Percentiles rank a stretch among this genome's conserved stretches.
Conservation (phyloP, 805 yeast genomes). For the Hanseniaspora jakobsenii region DNA sequence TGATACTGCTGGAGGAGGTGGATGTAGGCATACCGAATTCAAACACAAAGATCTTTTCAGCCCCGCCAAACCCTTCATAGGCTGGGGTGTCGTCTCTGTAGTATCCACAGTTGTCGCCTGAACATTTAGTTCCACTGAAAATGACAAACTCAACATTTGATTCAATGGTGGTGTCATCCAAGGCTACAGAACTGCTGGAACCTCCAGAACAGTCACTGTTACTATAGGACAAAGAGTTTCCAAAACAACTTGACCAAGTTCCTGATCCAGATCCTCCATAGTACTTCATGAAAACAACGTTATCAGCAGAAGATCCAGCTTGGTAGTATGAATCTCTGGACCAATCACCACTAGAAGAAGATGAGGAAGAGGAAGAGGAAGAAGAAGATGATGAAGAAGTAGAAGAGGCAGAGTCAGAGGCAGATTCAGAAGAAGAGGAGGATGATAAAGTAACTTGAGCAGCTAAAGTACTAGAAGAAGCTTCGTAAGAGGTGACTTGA, state of each 20-base stretch:
- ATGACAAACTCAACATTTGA: conserved; percentile 74
- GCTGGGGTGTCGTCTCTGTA: conserved; percentile 82
- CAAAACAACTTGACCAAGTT: conserved; percentile 72
- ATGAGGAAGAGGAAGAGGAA: conserved; percentile 24
- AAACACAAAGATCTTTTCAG: conserved; percentile 72
- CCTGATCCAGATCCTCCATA: conserved; percentile 87
- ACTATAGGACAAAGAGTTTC: conserved; percentile 82
- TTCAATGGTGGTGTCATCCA: conserved; percentile 53
- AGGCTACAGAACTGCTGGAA: conserved; percentile 54
- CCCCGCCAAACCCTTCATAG: conserved; percentile 85
- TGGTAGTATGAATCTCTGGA: conserved; percentile 60
- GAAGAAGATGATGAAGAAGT: conserved; percentile 25
- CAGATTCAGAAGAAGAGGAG: conserved; percentile 17
- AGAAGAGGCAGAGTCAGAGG: conserved; percentile 21
- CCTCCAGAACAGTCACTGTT: conserved; percentile 66
- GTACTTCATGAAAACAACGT: conserved; percentile 74
- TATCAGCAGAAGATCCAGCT: conserved; percentile 52
- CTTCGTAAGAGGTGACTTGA: conserved; percentile 19
- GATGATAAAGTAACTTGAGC: conserved; percentile 14
- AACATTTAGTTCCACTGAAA: conserved; percentile 52
- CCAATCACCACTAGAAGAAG: conserved; percentile 46
- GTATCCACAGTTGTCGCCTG: conserved; percentile 60
- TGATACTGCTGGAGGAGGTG: conserved; percentile 33
- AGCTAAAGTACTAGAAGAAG: conserved; percentile 22
- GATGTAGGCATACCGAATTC: conserved; percentile 85